Base-by-base conservation (phyloP, 2,329 filamentous ascomycete species). In the Spiromastix sp. region DNA sequence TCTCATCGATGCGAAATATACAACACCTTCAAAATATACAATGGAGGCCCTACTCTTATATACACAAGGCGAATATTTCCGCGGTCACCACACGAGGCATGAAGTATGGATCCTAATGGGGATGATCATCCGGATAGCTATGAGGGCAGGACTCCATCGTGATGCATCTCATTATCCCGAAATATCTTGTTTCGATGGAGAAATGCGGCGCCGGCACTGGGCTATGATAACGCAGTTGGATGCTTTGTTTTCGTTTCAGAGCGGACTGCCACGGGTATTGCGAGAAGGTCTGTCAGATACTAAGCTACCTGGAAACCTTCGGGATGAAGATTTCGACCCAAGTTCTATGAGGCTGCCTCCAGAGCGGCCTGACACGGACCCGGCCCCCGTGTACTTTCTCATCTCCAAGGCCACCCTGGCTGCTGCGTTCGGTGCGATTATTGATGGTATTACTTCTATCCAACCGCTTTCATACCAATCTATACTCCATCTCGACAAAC, bases 281-380 rank as follows among this genome's bases (percentile, higher is more conserved):
- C 51, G 56, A 32, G 49, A 55, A 5, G 43, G 45, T 11, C 77
- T 81, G 40, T 72, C 68, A 30, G 63, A 67, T 41, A 59, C 54
- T 2, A 40, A 45, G 19, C 48, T 57, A 35, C 64, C 64, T 4
- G 47, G 49, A 1, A 67, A 67, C 41, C 43, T 67, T 2, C 40
- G 44, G 1, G 61, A 67, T 20, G 50, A 55, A 5, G 64, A 67
- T 30, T 48, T 67, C 21, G 39, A 58, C 26, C 56, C 60, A 16
- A 44, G 58, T 5, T 57, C 45, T 9, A 42, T 35, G 10, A 42
- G 47, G 28, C 37, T 60, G 22, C 53, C 54, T n/a, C 41, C 45
- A 10, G 24, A 51, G 13, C 34, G 54, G 16, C 51, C 54, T 5
- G 44, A 45, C 11, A 45, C 47, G 31, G 50, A 47, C 35, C 36